Evolutionary conservation across 441 rosid species (phyloP), one percentile per base, ranked within the genome.

Genomic region (Eruca vesicaria): DNA sequence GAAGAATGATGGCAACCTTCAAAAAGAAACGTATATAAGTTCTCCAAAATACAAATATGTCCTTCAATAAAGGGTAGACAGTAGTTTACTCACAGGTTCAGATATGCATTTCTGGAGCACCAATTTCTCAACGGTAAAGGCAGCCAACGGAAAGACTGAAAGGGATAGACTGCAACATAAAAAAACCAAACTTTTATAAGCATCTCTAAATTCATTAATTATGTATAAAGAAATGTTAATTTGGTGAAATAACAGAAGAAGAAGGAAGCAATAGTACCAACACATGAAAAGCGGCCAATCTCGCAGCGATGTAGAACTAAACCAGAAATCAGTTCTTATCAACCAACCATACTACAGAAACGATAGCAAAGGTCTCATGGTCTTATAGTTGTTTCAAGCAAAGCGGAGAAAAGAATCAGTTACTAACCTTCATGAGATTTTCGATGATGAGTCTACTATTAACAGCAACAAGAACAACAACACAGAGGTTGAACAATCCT

Each of bases 201-300:
- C 15, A 12, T 19, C 14, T 73, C 63, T 50, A 15, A 32, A 12
- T 43, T 76, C 61, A 80, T 20, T 65, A 50, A 28, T 9, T 41
- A 50, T 6, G 60, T 20, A 28, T 70, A 63, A 2, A 7, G 5
- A 15, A 14, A 43, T 5, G 21, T 45, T 15, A 32, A 14, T 16
- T 14, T 14, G 1, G 56, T 45, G 15, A n/a, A n/a, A n/a, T n/a
- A n/a, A n/a, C n/a, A n/a, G n/a, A n/a, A n/a, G n/a, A n/a, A n/a
- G 15, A 7, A 7, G 2, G 2, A 18, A 0, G n/a, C n/a, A 50
- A 74, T 0, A 5, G 10, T 90, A 94, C 98, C 99, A 92, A 85
- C 98, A 92, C 99, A 96, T 96, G 78, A 96, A 77, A 60, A 96
- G 94, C 2, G 98, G 99, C 99, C 99, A 96, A 71, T 93, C 99